Evolutionary conservation across 2,329 filamentous ascomycete species (phyloP).

Genomic region (Clonostachys sp.): DNA sequence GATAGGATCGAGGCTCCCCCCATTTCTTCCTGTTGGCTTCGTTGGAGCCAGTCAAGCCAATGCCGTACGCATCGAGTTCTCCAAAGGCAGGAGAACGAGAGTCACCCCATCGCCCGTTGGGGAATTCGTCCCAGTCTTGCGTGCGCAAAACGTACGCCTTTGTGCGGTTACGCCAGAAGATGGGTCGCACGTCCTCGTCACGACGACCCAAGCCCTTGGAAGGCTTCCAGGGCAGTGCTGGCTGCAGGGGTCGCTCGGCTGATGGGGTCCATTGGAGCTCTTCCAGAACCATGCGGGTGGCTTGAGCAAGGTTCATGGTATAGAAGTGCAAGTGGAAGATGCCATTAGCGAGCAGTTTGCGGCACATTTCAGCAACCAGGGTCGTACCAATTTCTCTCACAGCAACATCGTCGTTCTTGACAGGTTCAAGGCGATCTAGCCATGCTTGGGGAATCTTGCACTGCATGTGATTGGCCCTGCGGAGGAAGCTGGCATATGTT

Average conservation of each 20-base stretch:
- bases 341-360: conserved; percentile 75
- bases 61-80: conserved; percentile 89
- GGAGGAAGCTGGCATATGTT: conserved; percentile 88
- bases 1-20: conserved; percentile 77
- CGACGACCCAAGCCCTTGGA: conserved; percentile 85
- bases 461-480: conserved; percentile 87
- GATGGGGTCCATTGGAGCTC: conserved; percentile 81
- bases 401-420: conserved; percentile 94
- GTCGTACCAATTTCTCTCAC: conserved; percentile 86
- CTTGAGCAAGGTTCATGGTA: conserved; percentile 97
- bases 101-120: conserved; percentile 98
- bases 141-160: conserved; percentile 94
- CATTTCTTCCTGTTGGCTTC: conserved; percentile 94
- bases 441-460: conserved; percentile 77
- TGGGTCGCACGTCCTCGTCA: conserved; percentile 92
- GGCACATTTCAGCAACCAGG: conserved; percentile 85
- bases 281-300: conserved; percentile 89
- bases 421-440: conserved; percentile 77
- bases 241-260: conserved; percentile 72
- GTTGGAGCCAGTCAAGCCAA: conserved; percentile 90
- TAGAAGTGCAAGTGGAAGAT: conserved; percentile 95
- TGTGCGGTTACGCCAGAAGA: conserved; percentile 98
- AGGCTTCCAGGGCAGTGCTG: conserved; percentile 93
- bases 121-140: conserved; percentile 98
- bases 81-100: conserved; percentile 94